Evolutionary conservation across 148 eudicot species (phyloP).

Genomic region (Arbutus unedo): DNA sequence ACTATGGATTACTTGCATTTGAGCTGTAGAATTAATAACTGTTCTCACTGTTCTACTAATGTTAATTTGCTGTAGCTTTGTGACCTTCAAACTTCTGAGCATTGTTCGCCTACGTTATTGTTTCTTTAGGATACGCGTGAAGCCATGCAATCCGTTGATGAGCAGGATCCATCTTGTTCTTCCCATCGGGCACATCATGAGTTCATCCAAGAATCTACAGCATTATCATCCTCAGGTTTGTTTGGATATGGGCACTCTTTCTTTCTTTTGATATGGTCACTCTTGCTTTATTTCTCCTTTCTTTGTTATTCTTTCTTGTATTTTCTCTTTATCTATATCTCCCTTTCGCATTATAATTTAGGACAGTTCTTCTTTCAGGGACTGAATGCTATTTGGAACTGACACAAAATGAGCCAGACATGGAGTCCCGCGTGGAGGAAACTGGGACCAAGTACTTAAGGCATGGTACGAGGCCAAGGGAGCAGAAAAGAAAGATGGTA

Average conservation of each 20-base stretch:
- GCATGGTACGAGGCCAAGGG: constrained; percentile 24
- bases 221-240: constrained; percentile 26
- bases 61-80: neutral
- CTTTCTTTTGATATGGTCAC: neutral
- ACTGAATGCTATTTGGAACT: constrained; percentile 21
- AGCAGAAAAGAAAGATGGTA: constrained; percentile 39
- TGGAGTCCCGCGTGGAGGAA: constrained; percentile 23
- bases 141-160: constrained; percentile 20
- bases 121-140: constrained; percentile 33
- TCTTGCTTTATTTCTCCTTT: too few species aligned
- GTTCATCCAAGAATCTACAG: constrained; percentile 24
- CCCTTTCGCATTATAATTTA: neutral
- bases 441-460: constrained; percentile 13
- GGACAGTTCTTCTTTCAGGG: constrained; percentile 23
- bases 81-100: neutral
- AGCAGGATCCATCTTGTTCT: constrained; percentile 26
- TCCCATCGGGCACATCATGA: constrained; percentile 21
- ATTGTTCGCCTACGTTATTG: constrained; percentile 10
- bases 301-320: neutral
- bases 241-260: constrained; percentile 3
- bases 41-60: neutral
- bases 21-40: neutral
- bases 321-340: neutral
- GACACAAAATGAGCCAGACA: constrained; percentile 19
- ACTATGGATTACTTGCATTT: neutral